These are phyloP conservation scores for Collybia sordida DNA, from an alignment of 768 basidiomycete species.

Conservation along the genomic window DNA sequence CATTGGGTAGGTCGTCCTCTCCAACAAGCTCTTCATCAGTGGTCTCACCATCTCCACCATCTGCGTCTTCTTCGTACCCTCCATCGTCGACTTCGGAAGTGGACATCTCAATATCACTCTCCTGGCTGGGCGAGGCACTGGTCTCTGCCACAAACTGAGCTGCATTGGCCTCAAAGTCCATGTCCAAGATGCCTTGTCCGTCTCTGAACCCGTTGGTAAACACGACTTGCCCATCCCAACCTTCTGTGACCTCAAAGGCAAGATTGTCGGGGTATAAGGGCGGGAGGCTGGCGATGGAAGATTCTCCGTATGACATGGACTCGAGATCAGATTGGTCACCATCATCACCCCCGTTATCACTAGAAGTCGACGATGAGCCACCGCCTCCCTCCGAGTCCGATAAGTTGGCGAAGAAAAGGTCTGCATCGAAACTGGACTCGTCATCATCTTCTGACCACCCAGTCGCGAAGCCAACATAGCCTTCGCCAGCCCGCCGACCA, in stretches of 20 bases:
- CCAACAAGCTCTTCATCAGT: conserved; percentile 87
- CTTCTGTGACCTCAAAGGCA: conserved; percentile 67
- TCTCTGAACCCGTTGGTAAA: conserved; percentile 65
- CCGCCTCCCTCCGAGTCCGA: conserved; percentile 49
- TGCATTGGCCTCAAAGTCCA: conserved; percentile 68
- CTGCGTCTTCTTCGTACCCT: conserved; percentile 47
- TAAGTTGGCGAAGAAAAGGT: conserved; percentile 80
- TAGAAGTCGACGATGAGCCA: conserved; percentile 23
- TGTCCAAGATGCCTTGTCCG: conserved; percentile 60
- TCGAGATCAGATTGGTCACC: conserved; percentile 46
- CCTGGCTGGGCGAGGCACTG: conserved; percentile 46
- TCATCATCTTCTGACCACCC: conserved; percentile 77
- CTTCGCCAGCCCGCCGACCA: conserved; percentile 31
- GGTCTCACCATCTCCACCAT: conserved; percentile 67
- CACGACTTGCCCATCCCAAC: conserved; percentile 75
- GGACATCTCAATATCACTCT: conserved; percentile 52
- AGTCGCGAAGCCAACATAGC: conserved; percentile 65
- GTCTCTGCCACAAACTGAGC: conserved; percentile 48
- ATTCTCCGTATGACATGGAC: conserved; percentile 20
- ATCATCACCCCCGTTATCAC: conserved; percentile 37
- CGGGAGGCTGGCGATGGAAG: conserved; percentile 25
- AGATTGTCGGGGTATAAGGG: conserved; percentile 36
- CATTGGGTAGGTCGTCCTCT: conserved; percentile 68
- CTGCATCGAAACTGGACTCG: conserved; percentile 79
- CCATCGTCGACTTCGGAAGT: conserved; percentile 40